Evolutionary conservation across 164 flowering plant species (phyloP), one percentile per base, ranked within the genome.

Genomic region (Tetrastigma voinierianum): DNA sequence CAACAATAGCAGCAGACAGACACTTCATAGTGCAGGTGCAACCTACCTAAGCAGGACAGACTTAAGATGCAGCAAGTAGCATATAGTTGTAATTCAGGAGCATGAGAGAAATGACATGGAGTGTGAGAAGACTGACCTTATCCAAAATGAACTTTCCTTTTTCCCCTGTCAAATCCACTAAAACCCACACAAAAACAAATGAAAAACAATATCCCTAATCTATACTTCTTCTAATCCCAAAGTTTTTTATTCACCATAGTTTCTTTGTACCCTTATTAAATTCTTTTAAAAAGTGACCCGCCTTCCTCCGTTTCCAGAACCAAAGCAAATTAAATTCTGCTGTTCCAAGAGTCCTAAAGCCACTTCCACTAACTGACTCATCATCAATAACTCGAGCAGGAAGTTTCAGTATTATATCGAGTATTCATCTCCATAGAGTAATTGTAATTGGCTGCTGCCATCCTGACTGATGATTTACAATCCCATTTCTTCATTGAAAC

Each of bases 401-500:
- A 57, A 64, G 80, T 19, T 68, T 23, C 70, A 69, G 68, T 49
- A 62, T 67, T 62, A 45, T 59, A 65, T 74, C 79, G n/a, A 21
- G 70, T 51, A 51, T 71, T 57, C 44, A 59, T 40, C 70, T 84
- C 89, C 48, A 64, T n/a, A 86, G 67, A 64, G 73, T 77, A 75
- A 94, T 72, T 47, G 51, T 72, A 76, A 94, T 48, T 55, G 98
- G 97, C 65, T 87, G 97, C 65, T 87, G 86, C 97, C 97, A 94
- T 73, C 97, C 97, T 12, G 86, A 80, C 18, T 77, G 83, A 77
- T 81, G 84, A 67, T 71, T 78, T 47, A 67, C 47, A 48, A 94
- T 84, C 98, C 98, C 98, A 94, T 74, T 74, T 84, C 72, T 85
- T 91, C 64, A 62, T 4, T 23, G 70, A 62, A 43, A 79, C 72